Evolutionary conservation across 768 basidiomycete species (phyloP), one percentile per base, ranked within the genome.

Genomic region (Albatrellus ellisii): DNA sequence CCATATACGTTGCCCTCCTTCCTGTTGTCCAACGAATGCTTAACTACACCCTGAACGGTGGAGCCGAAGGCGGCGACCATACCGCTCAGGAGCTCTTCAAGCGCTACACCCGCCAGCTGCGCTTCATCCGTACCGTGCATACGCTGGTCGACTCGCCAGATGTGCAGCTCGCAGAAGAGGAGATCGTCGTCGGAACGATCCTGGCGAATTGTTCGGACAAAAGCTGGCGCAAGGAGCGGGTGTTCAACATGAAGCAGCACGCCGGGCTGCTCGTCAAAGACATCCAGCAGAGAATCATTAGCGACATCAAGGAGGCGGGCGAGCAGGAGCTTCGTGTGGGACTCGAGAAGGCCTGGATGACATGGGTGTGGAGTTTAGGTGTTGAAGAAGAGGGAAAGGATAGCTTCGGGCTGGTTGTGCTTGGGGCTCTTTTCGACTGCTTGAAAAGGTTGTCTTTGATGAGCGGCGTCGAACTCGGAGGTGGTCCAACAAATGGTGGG

Each of bases 111-210:
- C 69, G 75, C 44, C 81, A 89, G 56, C 62, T 89, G 45, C 59
- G 65, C 12, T 88, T 85, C 55, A 79, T 85, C 41, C 73, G 77
- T 46, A 59, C 67, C 12, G 79, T 78, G 0, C 82, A 84, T 53
- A 73, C 77, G 0, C 58, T 87, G 8, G 73, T 79, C 7, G 68
- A 70, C 41, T 59, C 64, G 7, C 67, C 75, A 1, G 74, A 70
- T 7, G 64, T 64, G 6, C 67, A 67, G 24, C 64, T 89, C 26
- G 57, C 65, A 5, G 86, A 89, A 53, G 77, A 79, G 38, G 86
- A 89, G 51, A 66, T 86, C 18, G 77, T 85, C 1, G 59, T 77
- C 24, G 84, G 83, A 15, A 76, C 78, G 0, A 89, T 89, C 43
- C 59, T 85, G 34, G 79, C 75, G 1, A 76, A 76, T 45, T 83